Evolutionary conservation across 257 asterid species (phyloP), one percentile per base, ranked within the genome.

Genomic region (Nyctanthes arbortristis): DNA sequence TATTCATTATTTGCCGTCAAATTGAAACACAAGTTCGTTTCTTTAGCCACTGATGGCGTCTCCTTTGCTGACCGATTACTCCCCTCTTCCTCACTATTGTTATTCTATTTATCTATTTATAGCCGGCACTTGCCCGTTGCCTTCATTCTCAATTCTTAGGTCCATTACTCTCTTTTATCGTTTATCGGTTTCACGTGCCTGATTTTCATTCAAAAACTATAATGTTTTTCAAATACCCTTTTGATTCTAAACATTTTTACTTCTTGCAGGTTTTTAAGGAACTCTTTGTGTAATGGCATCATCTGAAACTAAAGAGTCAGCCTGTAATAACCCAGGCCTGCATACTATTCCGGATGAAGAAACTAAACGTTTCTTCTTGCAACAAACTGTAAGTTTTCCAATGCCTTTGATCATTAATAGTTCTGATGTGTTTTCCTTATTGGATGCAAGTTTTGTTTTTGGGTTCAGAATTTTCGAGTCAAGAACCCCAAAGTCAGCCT

Each of bases 401-500:
- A 10, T 24, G 11, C 10, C 65, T 65, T 34, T 16, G 49, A 24
- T 9, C 9, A 20, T 47, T 59, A 4, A 22, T 52, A 8, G 10
- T 52, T n/a, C n/a, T n/a, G n/a, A n/a, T 52, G 27, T n/a, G n/a
- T n/a, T n/a, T n/a, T n/a, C n/a, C n/a, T n/a, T n/a, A n/a, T n/a
- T n/a, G 28, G 22, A n/a, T 14, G 6, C 59, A 20, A 4, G 22
- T 52, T 18, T 9, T 43, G 7, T 45, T 77, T 79, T 39, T 70
- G 40, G 61, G 16, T 76, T 73, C 81, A 94, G 97, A 94, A 91
- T 97, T 69, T 87, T 73, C 85, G 97, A 7, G 87, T 94, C 8
- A 91, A 89, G 90, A 97, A 94, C 73, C 99, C 97, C 3, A 81
- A 84, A 94, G 84, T 63, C 79, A 89, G 96, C 77, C 96, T 93